A percentile compares a stretch with the other conserved stretches of the same genome.
Evolutionary conservation across 371 early-diverging fungal genomes (phyloP).

Genomic region (Coemansia sp.): DNA sequence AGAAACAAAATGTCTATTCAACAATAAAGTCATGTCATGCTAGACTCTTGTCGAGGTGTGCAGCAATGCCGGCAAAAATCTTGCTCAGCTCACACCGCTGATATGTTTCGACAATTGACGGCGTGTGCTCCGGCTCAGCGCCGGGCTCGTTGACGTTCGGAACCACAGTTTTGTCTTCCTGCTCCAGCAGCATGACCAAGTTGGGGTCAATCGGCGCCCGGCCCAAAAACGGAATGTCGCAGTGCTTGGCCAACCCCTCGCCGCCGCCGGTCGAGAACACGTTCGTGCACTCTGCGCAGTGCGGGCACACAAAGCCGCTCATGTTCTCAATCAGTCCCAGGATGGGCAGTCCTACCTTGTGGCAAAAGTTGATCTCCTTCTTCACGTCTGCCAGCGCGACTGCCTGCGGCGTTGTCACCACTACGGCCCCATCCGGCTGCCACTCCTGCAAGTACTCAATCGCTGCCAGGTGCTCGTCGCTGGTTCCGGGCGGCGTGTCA

Average conservation of each 20-base stretch:
- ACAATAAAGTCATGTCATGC: not conserved
- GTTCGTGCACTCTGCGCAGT: conserved; percentile 80
- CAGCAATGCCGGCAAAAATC: conserved; percentile 31
- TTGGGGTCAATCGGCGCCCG: conserved; percentile 84
- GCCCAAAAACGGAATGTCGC: conserved; percentile 75
- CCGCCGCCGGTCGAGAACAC: conserved; percentile 94
- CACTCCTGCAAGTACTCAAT: conserved; percentile 50
- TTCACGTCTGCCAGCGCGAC: conserved; percentile 95
- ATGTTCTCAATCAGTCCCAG: conserved; percentile 99
- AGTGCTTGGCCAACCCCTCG: conserved; percentile 81
- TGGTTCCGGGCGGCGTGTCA: conserved; percentile 99
- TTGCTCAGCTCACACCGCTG: conserved; percentile 49
- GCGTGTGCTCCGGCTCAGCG: conserved; percentile 20
- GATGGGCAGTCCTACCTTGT: conserved; percentile 85
- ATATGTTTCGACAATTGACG: conserved; percentile 48
- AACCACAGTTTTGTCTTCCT: conserved; percentile 47
- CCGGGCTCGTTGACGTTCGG: conserved; percentile 36
- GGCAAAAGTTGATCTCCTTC: conserved; percentile 95
- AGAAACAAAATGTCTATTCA: not conserved
- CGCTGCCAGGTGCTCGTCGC: conserved; percentile 96
- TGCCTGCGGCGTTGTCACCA: conserved; percentile 97
- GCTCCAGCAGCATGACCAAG: conserved; percentile 50
- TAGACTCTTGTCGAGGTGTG: conserved; percentile 2
- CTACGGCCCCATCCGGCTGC: conserved; percentile 81
- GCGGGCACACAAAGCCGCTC: conserved; percentile 78